phyloP scores from a whole-genome alignment of 2,329 filamentous ascomycete species.

The Fusarium circinatum region DNA sequence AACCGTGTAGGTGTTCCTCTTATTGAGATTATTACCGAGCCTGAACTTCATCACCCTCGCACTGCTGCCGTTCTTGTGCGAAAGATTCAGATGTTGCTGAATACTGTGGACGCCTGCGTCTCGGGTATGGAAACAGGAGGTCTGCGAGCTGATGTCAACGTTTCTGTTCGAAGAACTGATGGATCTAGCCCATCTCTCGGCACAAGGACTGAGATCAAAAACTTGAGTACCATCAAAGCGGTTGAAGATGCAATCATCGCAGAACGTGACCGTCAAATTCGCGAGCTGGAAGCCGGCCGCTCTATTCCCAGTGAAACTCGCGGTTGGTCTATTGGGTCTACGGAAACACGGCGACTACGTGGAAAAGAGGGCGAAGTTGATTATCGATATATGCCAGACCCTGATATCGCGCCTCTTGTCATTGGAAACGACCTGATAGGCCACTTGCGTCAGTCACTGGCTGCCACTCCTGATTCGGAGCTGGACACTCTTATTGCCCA shows the following conservation, averaged over 20 bases:
- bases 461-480: conserved; percentile 77
- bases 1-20: conserved; percentile 92
- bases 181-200: conserved; percentile 66
- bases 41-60: conserved; percentile 85
- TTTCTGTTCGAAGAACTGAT: conserved; percentile 78
- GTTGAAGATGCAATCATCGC: conserved; percentile 94
- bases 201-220: conserved; percentile 96
- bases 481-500: conserved; percentile 68
- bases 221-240: conserved; percentile 92
- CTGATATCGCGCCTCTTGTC: conserved; percentile 83
- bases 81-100: conserved; percentile 86
- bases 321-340: conserved; percentile 89
- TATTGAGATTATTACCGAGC: conserved; percentile 94
- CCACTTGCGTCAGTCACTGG: conserved; percentile 71
- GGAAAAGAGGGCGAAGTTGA: conserved; percentile 98
- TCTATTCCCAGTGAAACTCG: conserved; percentile 85
- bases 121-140: conserved; percentile 95
- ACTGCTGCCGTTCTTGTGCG: conserved; percentile 89
- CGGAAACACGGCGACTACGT: conserved; percentile 81
- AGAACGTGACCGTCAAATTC: conserved; percentile 89
- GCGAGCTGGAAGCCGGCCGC: conserved; percentile 79
- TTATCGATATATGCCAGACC: conserved; percentile 98
- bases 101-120: conserved; percentile 84
- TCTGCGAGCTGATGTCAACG: conserved; percentile 92
- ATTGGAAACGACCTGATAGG: conserved; percentile 77